A percentile compares a stretch with the other conserved stretches of the same genome.
phyloP scores from a whole-genome alignment of 2,329 filamentous ascomycete genomes.

The Rhinocladiella similis region DNA sequence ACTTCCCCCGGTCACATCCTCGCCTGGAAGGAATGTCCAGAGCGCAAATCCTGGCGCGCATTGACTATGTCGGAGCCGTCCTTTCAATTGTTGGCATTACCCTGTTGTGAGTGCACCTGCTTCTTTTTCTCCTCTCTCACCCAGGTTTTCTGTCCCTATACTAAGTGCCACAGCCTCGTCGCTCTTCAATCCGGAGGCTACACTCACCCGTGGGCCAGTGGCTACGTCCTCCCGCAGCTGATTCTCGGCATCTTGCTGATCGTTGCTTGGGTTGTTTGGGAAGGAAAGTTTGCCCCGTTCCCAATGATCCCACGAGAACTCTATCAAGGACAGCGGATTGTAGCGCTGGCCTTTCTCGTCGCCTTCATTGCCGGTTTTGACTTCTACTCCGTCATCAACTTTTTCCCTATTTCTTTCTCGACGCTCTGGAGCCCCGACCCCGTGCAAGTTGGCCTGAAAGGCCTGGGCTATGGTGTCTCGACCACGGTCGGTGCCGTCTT shows the following conservation, averaged over 20 bases:
- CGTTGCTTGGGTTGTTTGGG: slow-evolving; percentile 12
- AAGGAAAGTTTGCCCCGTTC: slow-evolving; percentile 10
- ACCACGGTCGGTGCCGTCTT: slow-evolving; percentile 24
- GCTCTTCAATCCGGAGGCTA: slow-evolving; percentile 19
- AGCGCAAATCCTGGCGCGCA: slow-evolving; percentile 4
- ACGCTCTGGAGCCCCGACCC: slow-evolving; percentile 22
- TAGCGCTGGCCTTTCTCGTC: slow-evolving; percentile 57
- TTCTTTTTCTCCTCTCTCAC: no score
- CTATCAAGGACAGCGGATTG: slow-evolving; percentile 33
- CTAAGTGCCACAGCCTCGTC: no score
- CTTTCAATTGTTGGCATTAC: slow-evolving; percentile 16
- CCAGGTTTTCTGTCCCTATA: no score
- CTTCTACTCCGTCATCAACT: slow-evolving; percentile 26
- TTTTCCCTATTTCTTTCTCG: slow-evolving; percentile 20
- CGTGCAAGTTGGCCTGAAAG: slow-evolving; percentile 21
- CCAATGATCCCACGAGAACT: slow-evolving; percentile 15
- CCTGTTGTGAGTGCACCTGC: slow-evolving; percentile 13
- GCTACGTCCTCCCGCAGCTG: slow-evolving; percentile 10
- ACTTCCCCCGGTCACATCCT: slow-evolving; percentile 10
- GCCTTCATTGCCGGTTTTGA: slow-evolving; percentile 55
- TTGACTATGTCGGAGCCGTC: slow-evolving; percentile 16
- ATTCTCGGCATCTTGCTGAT: slow-evolving; percentile 10
- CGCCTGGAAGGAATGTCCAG: background rate
- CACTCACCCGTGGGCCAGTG: slow-evolving; percentile 16
- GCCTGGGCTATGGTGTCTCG: slow-evolving; percentile 16